phyloP scores from a whole-genome alignment of 2,329 filamentous ascomycete species.

The Raffaelea albimanens region DNA sequence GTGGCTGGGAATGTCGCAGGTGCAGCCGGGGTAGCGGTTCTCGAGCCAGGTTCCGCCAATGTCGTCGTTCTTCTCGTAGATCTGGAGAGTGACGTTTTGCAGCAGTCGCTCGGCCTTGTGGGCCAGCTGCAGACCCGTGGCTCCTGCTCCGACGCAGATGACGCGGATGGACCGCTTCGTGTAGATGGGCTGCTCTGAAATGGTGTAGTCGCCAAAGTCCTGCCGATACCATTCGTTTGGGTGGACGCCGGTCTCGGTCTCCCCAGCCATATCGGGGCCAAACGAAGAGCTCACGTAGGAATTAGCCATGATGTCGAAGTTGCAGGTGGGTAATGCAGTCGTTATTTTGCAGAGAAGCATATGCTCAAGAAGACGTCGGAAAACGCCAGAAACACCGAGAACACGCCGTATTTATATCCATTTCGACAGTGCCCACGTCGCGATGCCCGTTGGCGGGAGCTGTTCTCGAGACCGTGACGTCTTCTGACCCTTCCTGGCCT shows the following conservation, averaged over 20 bases:
- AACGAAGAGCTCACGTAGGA: not conserved
- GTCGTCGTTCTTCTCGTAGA: conserved; percentile 59
- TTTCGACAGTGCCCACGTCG: too few relatives aligned
- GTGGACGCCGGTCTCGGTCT: not conserved
- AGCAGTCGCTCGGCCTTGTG: conserved; percentile 8
- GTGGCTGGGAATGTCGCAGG: conserved; percentile 58
- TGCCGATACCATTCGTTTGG: not conserved
- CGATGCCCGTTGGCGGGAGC: too few relatives aligned
- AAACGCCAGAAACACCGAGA: too few relatives aligned
- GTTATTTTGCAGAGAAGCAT: too few relatives aligned
- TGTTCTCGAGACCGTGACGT: too few relatives aligned
- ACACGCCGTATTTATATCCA: too few relatives aligned
- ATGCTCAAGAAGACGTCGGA: too few relatives aligned
- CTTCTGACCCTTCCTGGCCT: too few relatives aligned
- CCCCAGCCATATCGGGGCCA: not conserved
- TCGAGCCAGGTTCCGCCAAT: conserved; percentile 33
- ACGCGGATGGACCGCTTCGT: conserved; percentile 12
- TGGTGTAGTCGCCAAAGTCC: not conserved
- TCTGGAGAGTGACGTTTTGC: conserved; percentile 43
- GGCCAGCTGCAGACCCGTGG: conserved; percentile 31
- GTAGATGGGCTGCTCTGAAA: conserved; percentile 4
- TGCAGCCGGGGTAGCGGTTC: conserved; percentile 18
- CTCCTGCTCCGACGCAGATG: conserved; percentile 37
- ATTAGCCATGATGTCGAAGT: too few relatives aligned
- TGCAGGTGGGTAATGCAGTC: too few relatives aligned